These are phyloP conservation scores for Capillidium heterosporum DNA, from an alignment of 371 early-diverging fungal genomes.

Conservation along the genomic window DNA sequence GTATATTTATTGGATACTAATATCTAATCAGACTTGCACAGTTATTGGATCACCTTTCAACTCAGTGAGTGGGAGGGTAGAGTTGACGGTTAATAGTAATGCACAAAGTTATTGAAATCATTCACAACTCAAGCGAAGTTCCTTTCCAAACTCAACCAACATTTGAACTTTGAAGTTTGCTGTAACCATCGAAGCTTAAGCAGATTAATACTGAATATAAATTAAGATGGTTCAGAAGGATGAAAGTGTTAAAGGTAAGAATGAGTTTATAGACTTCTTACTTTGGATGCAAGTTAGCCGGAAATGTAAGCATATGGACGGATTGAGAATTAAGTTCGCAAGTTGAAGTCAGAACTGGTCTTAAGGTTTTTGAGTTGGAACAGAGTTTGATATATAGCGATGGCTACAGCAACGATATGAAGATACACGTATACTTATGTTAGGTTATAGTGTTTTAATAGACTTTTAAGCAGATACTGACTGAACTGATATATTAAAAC, in stretches of 20 bases:
- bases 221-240: constrained; percentile 76
- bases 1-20: too few relatives aligned
- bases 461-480: constrained; percentile 46
- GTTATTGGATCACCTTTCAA: too few relatives aligned
- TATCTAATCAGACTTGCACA: too few relatives aligned
- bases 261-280: constrained; percentile 92
- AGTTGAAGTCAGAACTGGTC: constrained; percentile 47
- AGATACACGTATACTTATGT: constrained; percentile 17
- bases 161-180: constrained; percentile 86
- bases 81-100: too few relatives aligned
- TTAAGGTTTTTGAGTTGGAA: constrained; percentile 83
- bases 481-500: constrained; percentile 40
- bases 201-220: constrained; percentile 77
- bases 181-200: constrained; percentile 78
- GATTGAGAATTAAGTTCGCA: constrained; percentile 77
- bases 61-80: constrained; percentile 84
- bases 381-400: constrained; percentile 82
- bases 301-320: constrained; percentile 86
- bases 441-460: constrained; percentile 7
- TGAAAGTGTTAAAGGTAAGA: constrained; percentile 91
- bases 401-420: constrained; percentile 59
- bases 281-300: constrained; percentile 90
- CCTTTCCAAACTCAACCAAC: constrained; percentile 77
- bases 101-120: constrained; percentile 71
- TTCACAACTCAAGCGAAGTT: constrained; percentile 72